Base-by-base conservation (phyloP, 768 basidiomycete species). In the Terana coerulea region DNA sequence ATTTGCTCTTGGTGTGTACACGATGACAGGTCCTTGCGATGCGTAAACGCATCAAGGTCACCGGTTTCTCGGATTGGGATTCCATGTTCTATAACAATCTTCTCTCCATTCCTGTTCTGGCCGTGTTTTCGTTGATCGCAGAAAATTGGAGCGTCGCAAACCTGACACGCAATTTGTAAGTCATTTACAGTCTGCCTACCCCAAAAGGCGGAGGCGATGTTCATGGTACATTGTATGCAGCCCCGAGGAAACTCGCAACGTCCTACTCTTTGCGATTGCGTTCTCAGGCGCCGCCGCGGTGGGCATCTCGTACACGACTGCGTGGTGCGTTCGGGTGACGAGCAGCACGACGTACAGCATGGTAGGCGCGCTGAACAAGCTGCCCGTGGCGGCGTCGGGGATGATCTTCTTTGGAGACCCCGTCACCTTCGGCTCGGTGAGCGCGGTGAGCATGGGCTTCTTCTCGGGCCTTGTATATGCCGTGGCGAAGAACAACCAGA, bases 341-440 rank as follows among this genome's bases (percentile, higher is more conserved):
- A 91, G 89, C 58, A 98, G 95, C 56, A 98, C 97, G 39, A 99
- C 97, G n/a, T 99, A 98, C 72, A 95, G 88, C 59, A 98, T 98
- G 95, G 93, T 97, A 49, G 95, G 95, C 10, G 95, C 95, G 0
- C 69, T 98, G 60, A 98, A 98, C 73, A 98, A 98, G 73, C 77
- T 99, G 17, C 97, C 97, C 31, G 93, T 99, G 42, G 97, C 97
- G 6, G 95, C 93, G 12, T 97, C 94, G n/a, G 97, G 97, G 21
- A 91, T 99, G 86, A 68, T 99, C 54, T 97, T 97, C 72, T 97
- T 97, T 65, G 93, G 92, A 36, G 95, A 99, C 67, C 71, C 84
- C 22, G 86, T 91, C 39, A 97, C 91, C 7, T 64, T 86, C 45
- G 90, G 94, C 37, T 95, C 91, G 15, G 87, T 98, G 43, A 86